Evolutionary conservation across 2,329 filamentous ascomycete species (phyloP).

Genomic region (Penicillium thymicola): DNA sequence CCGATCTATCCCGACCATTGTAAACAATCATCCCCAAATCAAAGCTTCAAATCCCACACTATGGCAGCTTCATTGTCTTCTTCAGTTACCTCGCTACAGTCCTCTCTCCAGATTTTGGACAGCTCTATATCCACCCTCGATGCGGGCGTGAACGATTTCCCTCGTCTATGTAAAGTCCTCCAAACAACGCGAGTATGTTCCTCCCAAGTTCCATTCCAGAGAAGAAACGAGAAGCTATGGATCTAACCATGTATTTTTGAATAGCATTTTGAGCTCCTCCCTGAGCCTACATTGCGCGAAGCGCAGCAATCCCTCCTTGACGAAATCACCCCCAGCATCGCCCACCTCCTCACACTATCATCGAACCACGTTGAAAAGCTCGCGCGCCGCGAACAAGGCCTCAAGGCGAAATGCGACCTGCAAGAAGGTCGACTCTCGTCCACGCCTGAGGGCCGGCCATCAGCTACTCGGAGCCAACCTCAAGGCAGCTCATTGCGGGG

Average conservation of each 20-base stretch:
- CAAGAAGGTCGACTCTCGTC: constrained; percentile 68
- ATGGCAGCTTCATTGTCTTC: constrained; percentile 53
- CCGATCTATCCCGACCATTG: constrained; percentile 22
- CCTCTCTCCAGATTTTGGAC: constrained; percentile 60
- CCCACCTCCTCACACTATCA: constrained; percentile 74
- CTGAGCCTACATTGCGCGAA: constrained; percentile 74
- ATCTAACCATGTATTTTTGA: not conserved
- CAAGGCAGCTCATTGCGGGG: constrained; percentile 22
- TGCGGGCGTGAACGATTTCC: constrained; percentile 61
- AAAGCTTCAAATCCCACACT: not conserved
- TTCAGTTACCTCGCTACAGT: constrained; percentile 59
- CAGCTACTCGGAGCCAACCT: constrained; percentile 16
- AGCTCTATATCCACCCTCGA: constrained; percentile 63
- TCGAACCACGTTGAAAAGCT: constrained; percentile 79
- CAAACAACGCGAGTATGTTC: constrained; percentile 58
- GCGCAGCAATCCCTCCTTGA: constrained; percentile 82
- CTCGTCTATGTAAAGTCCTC: constrained; percentile 60
- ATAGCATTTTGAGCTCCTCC: constrained; percentile 89
- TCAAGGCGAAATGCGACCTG: constrained; percentile 78
- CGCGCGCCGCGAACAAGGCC: constrained; percentile 74
- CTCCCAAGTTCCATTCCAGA: no score
- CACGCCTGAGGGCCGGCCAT: constrained; percentile 33
- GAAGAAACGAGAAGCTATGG: not conserved
- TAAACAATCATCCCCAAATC: constrained; percentile 25
- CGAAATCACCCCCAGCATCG: constrained; percentile 84